These are phyloP conservation scores for Xylaria bambusicola DNA, from an alignment of 495 filamentous ascomycete species.

Conservation along the genomic window DNA sequence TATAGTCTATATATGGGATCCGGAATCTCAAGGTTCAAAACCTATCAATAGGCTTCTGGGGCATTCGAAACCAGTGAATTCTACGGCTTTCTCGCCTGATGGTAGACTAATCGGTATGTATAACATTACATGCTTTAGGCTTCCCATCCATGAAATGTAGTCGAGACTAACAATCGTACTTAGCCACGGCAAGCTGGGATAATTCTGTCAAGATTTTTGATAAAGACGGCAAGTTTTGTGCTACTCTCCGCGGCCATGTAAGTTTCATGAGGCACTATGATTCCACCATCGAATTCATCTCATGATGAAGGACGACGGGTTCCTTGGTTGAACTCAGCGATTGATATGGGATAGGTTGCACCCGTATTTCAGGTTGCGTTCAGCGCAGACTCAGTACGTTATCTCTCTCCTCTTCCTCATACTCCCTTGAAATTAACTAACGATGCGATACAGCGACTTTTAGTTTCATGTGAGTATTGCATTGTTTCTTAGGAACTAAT, in stretches of 20 bases:
- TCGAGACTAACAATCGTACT: background rate
- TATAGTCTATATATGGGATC: slow-evolving; percentile 90
- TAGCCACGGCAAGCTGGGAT: slow-evolving; percentile 83
- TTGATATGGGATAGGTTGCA: slow-evolving; percentile 53
- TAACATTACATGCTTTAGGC: background rate
- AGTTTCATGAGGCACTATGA: slow-evolving; percentile 12
- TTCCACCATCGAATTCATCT: background rate
- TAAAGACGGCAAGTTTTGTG: slow-evolving; percentile 75
- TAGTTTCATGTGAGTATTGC: slow-evolving; percentile 18
- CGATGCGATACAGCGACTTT: slow-evolving; percentile 6
- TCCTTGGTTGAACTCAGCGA: slow-evolving; percentile 3
- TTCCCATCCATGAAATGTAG: too few relatives aligned
- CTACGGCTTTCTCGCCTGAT: slow-evolving; percentile 91
- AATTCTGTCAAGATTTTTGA: slow-evolving; percentile 92
- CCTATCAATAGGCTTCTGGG: slow-evolving; percentile 85
- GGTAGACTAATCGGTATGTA: slow-evolving; percentile 64
- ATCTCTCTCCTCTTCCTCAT: background rate
- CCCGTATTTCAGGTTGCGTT: slow-evolving; percentile 91
- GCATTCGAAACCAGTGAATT: slow-evolving; percentile 95
- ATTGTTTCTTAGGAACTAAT: too few relatives aligned
- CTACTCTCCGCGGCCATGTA: slow-evolving; percentile 83
- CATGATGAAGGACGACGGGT: too few relatives aligned
- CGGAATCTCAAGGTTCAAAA: slow-evolving; percentile 69
- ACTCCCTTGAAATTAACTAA: slow-evolving; percentile 6
- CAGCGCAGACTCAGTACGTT: slow-evolving; percentile 70